Evolutionary conservation across 2,329 filamentous ascomycete species (phyloP).

Genomic region (Alternaria arborescens): DNA sequence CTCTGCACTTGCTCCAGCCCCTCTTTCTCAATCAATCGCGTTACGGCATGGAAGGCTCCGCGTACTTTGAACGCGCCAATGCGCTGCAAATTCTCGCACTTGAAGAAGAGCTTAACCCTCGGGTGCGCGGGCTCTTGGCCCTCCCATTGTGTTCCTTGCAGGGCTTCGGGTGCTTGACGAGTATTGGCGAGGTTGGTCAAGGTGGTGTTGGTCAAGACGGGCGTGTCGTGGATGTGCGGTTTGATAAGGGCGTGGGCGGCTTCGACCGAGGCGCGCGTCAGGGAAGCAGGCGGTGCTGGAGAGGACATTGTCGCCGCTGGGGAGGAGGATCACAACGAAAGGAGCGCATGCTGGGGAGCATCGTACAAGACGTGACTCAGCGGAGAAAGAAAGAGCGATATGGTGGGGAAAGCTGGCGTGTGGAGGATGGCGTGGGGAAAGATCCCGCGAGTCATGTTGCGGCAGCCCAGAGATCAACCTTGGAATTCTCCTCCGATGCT

Average conservation of each 20-base stretch:
- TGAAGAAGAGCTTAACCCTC: conserved; percentile 82
- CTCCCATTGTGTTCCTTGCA: conserved; percentile 66
- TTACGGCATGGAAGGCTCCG: conserved; percentile 87
- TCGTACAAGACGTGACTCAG: conserved; percentile 2
- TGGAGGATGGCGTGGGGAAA: neutral
- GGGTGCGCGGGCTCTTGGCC: conserved; percentile 68
- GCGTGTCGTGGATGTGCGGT: conserved; percentile 81
- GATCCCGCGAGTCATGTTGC: neutral
- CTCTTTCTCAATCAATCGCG: conserved; percentile 69
- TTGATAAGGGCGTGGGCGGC: conserved; percentile 77
- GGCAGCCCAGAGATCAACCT: neutral
- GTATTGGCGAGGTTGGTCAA: conserved; percentile 78
- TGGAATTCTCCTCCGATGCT: too few relatives aligned
- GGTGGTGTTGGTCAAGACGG: conserved; percentile 80
- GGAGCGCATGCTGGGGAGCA: conserved; percentile 15
- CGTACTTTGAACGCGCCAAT: conserved; percentile 93
- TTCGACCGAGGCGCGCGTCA: conserved; percentile 76
- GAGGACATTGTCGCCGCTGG: neutral
- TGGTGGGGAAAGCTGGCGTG: conserved; percentile 1
- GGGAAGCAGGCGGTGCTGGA: conserved; percentile 57
- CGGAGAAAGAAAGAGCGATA: neutral
- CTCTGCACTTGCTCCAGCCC: conserved; percentile 53
- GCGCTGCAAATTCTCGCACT: conserved; percentile 92
- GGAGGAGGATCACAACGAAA: neutral
- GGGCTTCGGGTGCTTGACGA: conserved; percentile 64